These are phyloP conservation scores for Lecanicillium sp. DNA, from an alignment of 2,329 filamentous ascomycete species.

Conservation along the genomic window DNA sequence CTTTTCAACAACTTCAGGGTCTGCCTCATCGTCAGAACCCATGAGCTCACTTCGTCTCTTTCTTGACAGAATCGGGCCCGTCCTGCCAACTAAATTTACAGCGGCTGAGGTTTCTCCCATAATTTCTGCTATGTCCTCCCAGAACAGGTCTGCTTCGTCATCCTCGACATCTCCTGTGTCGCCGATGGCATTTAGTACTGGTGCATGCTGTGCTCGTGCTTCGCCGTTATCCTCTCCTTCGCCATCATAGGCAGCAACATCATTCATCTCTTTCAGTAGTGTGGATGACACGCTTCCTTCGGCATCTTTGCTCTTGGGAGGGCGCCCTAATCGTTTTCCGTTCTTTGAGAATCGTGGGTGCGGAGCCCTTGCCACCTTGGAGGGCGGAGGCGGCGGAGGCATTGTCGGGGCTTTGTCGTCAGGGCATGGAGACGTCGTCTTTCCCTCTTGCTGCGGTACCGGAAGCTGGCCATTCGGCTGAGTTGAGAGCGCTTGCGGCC, in stretches of 20 bases:
- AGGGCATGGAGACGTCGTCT: too few species aligned
- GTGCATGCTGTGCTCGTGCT: too few species aligned
- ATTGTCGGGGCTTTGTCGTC: too few species aligned
- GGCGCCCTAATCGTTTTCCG: constrained; percentile 7
- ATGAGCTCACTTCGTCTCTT: too few species aligned
- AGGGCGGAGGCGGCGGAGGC: too few species aligned
- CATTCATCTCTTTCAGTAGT: neutral
- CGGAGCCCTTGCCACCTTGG: neutral
- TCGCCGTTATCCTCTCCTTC: constrained; percentile 4
- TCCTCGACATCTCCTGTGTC: constrained; percentile 2
- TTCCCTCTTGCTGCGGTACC: too few species aligned
- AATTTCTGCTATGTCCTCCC: constrained; percentile 5
- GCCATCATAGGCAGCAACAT: constrained; percentile 4
- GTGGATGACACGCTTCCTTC: neutral
- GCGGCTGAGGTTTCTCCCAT: neutral
- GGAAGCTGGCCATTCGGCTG: too few species aligned
- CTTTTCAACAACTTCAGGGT: neutral
- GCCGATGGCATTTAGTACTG: neutral
- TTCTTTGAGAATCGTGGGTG: constrained; percentile 8
- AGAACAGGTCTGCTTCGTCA: constrained; percentile 4
- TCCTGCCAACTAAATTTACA: too few species aligned
- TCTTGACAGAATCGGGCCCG: too few species aligned
- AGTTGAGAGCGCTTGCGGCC: too few species aligned
- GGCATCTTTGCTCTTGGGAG: constrained; percentile 1
- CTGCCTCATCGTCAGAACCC: neutral